Evolutionary conservation across 1,139 yeast genomes (phyloP).

Genomic region (Taphrina sp.): DNA sequence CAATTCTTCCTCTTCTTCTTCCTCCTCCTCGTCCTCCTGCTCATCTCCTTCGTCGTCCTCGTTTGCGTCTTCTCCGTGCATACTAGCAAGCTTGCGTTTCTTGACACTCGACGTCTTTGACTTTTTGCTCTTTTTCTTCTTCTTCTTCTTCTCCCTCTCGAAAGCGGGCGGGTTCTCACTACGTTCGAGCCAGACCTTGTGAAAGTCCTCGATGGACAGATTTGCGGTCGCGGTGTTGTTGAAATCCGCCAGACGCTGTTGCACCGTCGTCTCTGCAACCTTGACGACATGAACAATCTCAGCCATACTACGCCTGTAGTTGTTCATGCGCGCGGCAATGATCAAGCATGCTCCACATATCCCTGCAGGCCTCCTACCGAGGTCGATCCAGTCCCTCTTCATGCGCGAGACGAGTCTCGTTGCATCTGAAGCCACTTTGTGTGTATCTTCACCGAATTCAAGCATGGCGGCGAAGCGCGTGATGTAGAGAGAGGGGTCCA

Average conservation of each 20-base stretch:
- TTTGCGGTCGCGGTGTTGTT: constrained; percentile 71
- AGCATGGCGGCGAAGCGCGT: constrained; percentile 89
- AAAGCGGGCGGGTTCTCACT: constrained; percentile 80
- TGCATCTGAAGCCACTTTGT: constrained; percentile 82
- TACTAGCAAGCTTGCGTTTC: constrained; percentile 37
- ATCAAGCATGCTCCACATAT: constrained; percentile 95
- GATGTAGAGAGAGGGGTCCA: constrained; percentile 90
- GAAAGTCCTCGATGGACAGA: constrained; percentile 69
- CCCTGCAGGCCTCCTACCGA: constrained; percentile 97
- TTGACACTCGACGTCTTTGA: constrained; percentile 30
- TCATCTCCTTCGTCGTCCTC: constrained; percentile 39
- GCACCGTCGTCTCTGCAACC: constrained; percentile 91
- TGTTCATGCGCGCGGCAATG: constrained; percentile 94
- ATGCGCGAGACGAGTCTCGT: constrained; percentile 80
- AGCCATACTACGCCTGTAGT: constrained; percentile 82
- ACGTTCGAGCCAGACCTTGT: constrained; percentile 54
- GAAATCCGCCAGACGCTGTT: constrained; percentile 84
- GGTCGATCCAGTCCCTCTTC: constrained; percentile 93
- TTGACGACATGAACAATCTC: constrained; percentile 95
- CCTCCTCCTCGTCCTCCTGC: constrained; percentile 1
- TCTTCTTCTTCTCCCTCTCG: constrained; percentile 50
- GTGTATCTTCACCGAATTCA: constrained; percentile 59
- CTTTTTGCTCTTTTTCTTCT: constrained; percentile 34
- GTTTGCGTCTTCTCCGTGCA: not conserved
- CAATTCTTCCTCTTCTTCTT: constrained; percentile 6